Evolutionary conservation across 768 basidiomycete species (phyloP).

Genomic region (Lentinula lateritia): DNA sequence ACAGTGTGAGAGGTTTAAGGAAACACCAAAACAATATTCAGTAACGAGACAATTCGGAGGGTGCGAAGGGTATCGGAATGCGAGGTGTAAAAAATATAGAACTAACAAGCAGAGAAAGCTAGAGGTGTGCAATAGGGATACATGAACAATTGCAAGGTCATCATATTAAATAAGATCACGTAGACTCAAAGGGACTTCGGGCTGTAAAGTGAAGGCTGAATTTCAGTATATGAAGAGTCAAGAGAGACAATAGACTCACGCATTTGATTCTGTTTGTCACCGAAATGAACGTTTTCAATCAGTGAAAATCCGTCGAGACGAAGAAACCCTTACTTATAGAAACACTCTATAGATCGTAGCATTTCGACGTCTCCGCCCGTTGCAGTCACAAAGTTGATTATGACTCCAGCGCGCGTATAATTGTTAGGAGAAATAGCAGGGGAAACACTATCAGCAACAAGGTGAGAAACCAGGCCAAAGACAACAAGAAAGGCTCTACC

Average conservation of each 20-base stretch:
- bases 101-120: slow-evolving; percentile 25
- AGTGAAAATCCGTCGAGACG: neutral
- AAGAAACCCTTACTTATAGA: slow-evolving; percentile 72
- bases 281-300: no score
- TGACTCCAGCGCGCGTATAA: slow-evolving; percentile 83
- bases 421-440: slow-evolving; percentile 78
- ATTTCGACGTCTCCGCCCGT: slow-evolving; percentile 98
- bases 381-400: slow-evolving; percentile 96
- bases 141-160: slow-evolving; percentile 50
- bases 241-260: slow-evolving; percentile 36
- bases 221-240: slow-evolving; percentile 15
- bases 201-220: slow-evolving; percentile 36
- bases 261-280: slow-evolving; percentile 69
- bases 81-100: slow-evolving; percentile 44
- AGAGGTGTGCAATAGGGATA: slow-evolving; percentile 71
- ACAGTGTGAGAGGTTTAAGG: slow-evolving; percentile 51
- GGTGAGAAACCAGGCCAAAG: neutral
- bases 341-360: slow-evolving; percentile 97
- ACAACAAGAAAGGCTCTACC: slow-evolving; percentile 39
- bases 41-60: slow-evolving; percentile 61
- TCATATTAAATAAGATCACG: slow-evolving; percentile 79
- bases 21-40: slow-evolving; percentile 32
- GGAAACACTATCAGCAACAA: slow-evolving; percentile 53
- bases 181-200: slow-evolving; percentile 87
- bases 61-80: slow-evolving; percentile 68